A percentile compares a stretch with the other conserved stretches of the same genome.
phyloP scores from a whole-genome alignment of 805 yeast species.

The Torulaspora indica region DNA sequence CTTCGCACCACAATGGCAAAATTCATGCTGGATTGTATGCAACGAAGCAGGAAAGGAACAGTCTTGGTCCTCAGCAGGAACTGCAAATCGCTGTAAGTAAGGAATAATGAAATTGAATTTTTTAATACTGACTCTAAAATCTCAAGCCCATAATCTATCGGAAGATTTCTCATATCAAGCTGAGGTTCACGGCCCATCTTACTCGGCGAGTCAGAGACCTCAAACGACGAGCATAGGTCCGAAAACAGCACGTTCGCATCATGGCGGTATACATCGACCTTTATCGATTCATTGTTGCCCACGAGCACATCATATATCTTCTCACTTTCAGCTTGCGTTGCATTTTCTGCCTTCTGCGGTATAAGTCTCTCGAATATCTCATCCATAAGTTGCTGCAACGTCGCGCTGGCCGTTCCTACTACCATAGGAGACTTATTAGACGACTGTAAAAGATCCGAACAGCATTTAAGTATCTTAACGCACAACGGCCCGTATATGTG shows the following conservation, averaged over 20 bases:
- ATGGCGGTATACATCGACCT: slow-evolving; percentile 49
- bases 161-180: slow-evolving; percentile 47
- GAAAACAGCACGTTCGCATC: slow-evolving; percentile 68
- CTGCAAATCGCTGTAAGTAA: slow-evolving; percentile 57
- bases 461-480: slow-evolving; percentile 57
- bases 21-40: slow-evolving; percentile 50
- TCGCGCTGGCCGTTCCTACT: slow-evolving; percentile 86
- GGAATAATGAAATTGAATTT: slow-evolving; percentile 55
- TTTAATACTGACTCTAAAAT: slow-evolving; percentile 72
- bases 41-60: slow-evolving; percentile 70
- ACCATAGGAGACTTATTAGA: slow-evolving; percentile 71
- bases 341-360: slow-evolving; percentile 28
- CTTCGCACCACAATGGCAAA: slow-evolving; percentile 74
- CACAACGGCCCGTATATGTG: slow-evolving; percentile 53
- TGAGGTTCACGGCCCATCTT: slow-evolving; percentile 29
- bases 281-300: slow-evolving; percentile 42
- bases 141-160: slow-evolving; percentile 72
- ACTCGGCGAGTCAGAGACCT: slow-evolving; percentile 8
- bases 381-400: slow-evolving; percentile 78
- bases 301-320: slow-evolving; percentile 39
- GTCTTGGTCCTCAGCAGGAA: slow-evolving; percentile 61
- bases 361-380: slow-evolving; percentile 67
- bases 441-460: slow-evolving; percentile 61
- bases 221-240: slow-evolving; percentile 60
- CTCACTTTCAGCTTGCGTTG: slow-evolving; percentile 33